phyloP scores from a whole-genome alignment of 176 grass and related monocot species.

The Saccharum spontaneum region DNA sequence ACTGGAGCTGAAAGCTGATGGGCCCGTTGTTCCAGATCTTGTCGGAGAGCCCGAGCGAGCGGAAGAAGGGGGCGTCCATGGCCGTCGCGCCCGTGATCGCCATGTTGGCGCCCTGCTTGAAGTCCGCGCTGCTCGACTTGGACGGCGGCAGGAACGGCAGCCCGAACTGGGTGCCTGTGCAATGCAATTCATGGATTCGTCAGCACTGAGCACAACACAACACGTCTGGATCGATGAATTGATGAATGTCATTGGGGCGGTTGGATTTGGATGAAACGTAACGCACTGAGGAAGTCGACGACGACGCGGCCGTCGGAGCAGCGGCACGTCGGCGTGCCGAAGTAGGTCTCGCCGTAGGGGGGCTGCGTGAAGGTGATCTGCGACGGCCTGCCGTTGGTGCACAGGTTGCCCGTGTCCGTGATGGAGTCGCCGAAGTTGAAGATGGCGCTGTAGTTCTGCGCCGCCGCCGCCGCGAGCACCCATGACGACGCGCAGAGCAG shows the following conservation, averaged over 20 bases:
- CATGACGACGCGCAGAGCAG: background rate
- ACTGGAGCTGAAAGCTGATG: slow-evolving; percentile 60
- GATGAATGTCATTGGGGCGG: no score
- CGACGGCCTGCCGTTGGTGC: slow-evolving; percentile 43
- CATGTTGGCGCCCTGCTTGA: slow-evolving; percentile 67
- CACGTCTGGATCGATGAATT: background rate
- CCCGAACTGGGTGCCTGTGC: slow-evolving; percentile 33
- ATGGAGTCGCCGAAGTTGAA: slow-evolving; percentile 84
- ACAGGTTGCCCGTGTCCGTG: slow-evolving; percentile 76
- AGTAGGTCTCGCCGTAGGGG: slow-evolving; percentile 73
- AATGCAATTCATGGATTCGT: no score
- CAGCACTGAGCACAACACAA: no score
- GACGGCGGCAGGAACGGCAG: slow-evolving; percentile 62
- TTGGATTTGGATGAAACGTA: no score
- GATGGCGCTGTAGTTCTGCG: slow-evolving; percentile 65
- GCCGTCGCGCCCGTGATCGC: slow-evolving; percentile 68
- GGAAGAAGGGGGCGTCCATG: slow-evolving; percentile 60
- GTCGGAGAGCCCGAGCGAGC: slow-evolving; percentile 42
- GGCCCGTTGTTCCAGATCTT: slow-evolving; percentile 76
- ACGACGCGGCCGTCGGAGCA: slow-evolving; percentile 60
- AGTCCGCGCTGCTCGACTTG: slow-evolving; percentile 45
- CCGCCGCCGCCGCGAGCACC: background rate
- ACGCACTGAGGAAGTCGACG: slow-evolving; percentile 54
- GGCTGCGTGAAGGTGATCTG: slow-evolving; percentile 67
- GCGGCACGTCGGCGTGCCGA: slow-evolving; percentile 61